Conservation (phyloP, 306 rosid species). For the Quercus robur region DNA sequence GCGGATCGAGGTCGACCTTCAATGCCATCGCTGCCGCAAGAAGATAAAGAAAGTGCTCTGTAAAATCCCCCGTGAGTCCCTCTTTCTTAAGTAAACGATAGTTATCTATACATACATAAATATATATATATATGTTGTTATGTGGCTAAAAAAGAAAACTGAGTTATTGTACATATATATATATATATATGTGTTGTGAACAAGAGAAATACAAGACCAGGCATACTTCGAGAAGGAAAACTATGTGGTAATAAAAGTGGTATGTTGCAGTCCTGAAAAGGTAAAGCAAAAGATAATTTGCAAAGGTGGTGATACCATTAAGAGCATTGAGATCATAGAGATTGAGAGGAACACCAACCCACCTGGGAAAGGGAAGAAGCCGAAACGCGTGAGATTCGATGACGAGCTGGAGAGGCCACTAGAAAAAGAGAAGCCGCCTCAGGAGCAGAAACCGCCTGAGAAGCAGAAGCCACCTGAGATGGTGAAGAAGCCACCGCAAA, state of each 20-base stretch:
- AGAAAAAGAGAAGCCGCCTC: no score
- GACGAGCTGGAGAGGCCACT: no score
- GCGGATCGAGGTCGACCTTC: slow-evolving; percentile 73
- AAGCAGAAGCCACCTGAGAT: neutral
- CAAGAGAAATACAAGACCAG: slow-evolving; percentile 83
- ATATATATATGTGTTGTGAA: slow-evolving; percentile 24
- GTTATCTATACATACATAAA: neutral
- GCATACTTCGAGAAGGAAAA: slow-evolving; percentile 49
- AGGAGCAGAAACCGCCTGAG: no score
- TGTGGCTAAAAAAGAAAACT: slow-evolving; percentile 13
- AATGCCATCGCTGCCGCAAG: slow-evolving; percentile 62
- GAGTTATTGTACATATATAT: slow-evolving; percentile 25
- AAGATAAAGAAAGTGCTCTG: slow-evolving; percentile 75
- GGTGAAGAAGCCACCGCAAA: no score
- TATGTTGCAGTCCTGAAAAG: slow-evolving; percentile 37
- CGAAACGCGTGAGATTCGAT: neutral
- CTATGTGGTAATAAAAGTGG: slow-evolving; percentile 58
- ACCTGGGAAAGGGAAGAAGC: slow-evolving; percentile 1
- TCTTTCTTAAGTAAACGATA: neutral
- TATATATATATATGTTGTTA: neutral
- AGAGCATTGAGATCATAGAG: slow-evolving; percentile 44
- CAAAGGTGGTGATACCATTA: slow-evolving; percentile 28
- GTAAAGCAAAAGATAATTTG: neutral
- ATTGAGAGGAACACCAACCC: neutral
- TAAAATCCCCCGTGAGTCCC: slow-evolving; percentile 74